Conservation (phyloP, 768 basidiomycete species). For the Collybia nuda region DNA sequence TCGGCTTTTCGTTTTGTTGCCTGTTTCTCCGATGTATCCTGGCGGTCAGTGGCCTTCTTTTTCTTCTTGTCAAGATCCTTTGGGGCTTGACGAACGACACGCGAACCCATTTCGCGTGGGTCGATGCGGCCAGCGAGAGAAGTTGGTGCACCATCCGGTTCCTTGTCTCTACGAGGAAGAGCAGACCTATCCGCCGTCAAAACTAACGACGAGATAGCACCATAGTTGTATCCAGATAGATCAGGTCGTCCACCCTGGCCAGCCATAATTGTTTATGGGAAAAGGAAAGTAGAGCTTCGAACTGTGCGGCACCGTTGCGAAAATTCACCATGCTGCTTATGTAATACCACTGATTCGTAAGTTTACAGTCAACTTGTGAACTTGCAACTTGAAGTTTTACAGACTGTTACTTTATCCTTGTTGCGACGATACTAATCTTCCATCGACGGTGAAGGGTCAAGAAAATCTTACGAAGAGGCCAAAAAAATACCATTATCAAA, state of each 20-base stretch:
- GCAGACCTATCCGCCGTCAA: conserved; percentile 86
- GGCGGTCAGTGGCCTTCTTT: conserved; percentile 70
- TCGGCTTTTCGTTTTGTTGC: conserved; percentile 59
- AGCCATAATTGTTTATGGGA: conserved; percentile 14
- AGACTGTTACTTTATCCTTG: too few species aligned
- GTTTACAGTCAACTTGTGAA: too few species aligned
- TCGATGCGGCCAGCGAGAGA: conserved; percentile 90
- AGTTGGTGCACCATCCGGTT: conserved; percentile 95
- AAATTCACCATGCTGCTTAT: too few species aligned
- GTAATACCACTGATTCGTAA: too few species aligned
- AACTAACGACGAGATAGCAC: conserved; percentile 91
- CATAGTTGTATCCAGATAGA: conserved; percentile 92
- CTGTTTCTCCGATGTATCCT: conserved; percentile 59
- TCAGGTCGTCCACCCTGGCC: conserved; percentile 60
- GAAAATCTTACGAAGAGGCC: too few species aligned
- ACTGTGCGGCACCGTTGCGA: too few species aligned
- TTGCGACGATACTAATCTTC: too few species aligned
- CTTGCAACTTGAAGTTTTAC: too few species aligned
- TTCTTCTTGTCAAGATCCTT: conserved; percentile 94
- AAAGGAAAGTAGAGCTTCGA: neutral
- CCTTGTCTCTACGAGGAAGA: conserved; percentile 85
- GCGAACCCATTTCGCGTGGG: conserved; percentile 90
- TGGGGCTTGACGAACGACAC: conserved; percentile 77
- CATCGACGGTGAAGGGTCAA: too few species aligned
- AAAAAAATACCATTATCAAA: too few species aligned